Base-by-base conservation (phyloP, 192 early-diverging fungal genomes). In the Coemansia sp. region DNA sequence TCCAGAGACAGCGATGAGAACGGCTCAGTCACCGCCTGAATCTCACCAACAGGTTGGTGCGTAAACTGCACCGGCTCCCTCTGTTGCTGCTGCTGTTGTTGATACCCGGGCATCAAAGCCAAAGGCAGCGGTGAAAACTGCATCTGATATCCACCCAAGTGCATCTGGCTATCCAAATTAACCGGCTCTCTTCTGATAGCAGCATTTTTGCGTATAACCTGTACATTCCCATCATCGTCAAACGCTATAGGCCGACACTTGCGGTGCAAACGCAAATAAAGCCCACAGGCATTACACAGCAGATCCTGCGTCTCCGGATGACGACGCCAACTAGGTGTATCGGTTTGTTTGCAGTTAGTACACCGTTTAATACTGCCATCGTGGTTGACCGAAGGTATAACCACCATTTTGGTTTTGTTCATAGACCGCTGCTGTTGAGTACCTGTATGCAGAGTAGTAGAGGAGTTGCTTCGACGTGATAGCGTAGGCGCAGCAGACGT, bases 231-330 rank as follows among this genome's bases (percentile, higher is more conserved):
- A 4, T 73, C 48, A 4, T 80, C 78, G 17, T 75, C 69, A 2
- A 72, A 18, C 2, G 78, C 71, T 7, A 80, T 72, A 0, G 78
- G 78, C 7, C 78, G 68, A 2, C 72, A 30, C 67, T 67, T 75
- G 25, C 69, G 65, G 36, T 80, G 78, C 17, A 80, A 51, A 7
- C 78, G 51, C 29, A 80, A 56, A 48, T 78, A 83, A 25, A 83
- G 63, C 10, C 80, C 81, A 66, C 89, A 91, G 8, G 89, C 87
- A 66, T 91, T 91, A 71, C 89, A 91, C 30, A 91, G 61, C 49
- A 81, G 81, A 63, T 88, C 83, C 60, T 83, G 80, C 3, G 82
- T 80, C 18, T 85, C 89, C 7, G 82, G 74, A 11, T 88, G 87
- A 7, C 89, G 71, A 17, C 89, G 64, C 89, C 89, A 91, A 30